phyloP scores from a whole-genome alignment of 768 basidiomycete species.

The Boletus tomentosulus region DNA sequence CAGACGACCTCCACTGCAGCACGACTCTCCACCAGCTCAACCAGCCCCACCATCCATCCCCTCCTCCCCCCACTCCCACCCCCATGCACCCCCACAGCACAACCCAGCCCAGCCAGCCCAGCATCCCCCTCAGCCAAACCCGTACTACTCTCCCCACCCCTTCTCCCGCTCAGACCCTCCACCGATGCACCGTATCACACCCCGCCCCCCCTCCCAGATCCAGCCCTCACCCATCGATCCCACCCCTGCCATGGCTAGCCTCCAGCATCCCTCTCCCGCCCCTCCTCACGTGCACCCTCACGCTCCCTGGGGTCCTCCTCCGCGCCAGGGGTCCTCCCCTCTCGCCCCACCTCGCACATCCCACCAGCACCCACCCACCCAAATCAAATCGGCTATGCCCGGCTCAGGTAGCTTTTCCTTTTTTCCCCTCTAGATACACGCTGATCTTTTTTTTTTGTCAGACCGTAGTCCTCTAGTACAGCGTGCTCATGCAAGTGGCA shows the following conservation, averaged over 20 bases:
- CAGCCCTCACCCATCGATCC: conserved; percentile 24
- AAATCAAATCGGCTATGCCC: conserved; percentile 32
- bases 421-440: not conserved
- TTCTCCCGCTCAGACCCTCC: conserved; percentile 16
- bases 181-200: conserved; percentile 27
- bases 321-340: conserved; percentile 32
- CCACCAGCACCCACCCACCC: conserved; percentile 25
- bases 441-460: conserved; percentile 16
- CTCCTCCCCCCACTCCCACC: conserved; percentile 31
- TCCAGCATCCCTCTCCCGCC: conserved; percentile 30
- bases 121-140: conserved; percentile 23
- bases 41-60: conserved; percentile 25
- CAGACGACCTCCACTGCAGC: conserved; percentile 26
- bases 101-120: conserved; percentile 14
- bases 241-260: conserved; percentile 31
- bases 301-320: conserved; percentile 30
- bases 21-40: conserved; percentile 23
- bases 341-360: conserved; percentile 22
- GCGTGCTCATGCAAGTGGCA: conserved; percentile 23
- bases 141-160: conserved; percentile 17
- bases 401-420: conserved; percentile 22
- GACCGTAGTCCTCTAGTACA: conserved; percentile 30
- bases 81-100: conserved; percentile 28
- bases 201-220: conserved; percentile 32
- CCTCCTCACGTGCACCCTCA: conserved; percentile 31